phyloP scores from a whole-genome alignment of 2,329 filamentous ascomycete species.

The Rosellinia necatrix region DNA sequence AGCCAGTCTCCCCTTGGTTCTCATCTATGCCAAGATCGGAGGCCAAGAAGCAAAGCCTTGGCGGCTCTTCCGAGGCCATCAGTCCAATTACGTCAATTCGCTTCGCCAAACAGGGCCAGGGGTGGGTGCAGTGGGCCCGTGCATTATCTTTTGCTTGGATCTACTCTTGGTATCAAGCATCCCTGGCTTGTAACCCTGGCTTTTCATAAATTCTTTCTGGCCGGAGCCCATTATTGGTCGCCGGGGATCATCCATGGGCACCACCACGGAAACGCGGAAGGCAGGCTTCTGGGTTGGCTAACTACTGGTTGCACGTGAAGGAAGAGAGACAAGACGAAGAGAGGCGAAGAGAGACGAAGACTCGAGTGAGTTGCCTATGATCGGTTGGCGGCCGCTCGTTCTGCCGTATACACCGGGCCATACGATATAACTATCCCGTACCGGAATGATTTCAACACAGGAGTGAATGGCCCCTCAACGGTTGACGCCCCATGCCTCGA shows the following conservation, averaged over 20 bases:
- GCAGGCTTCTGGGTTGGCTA: no score
- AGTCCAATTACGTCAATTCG: slow-evolving; percentile 33
- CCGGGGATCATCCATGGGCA: slow-evolving; percentile 5
- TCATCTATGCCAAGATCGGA: no score
- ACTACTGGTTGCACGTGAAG: no score
- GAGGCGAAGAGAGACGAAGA: no score
- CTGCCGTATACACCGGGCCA: neutral
- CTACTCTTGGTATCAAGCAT: slow-evolving; percentile 1
- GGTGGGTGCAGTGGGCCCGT: neutral
- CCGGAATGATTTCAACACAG: neutral
- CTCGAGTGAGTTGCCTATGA: no score
- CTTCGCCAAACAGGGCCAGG: neutral
- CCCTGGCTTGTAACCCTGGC: neutral
- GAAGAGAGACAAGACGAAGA: no score
- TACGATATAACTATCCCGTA: neutral
- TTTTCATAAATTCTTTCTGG: neutral
- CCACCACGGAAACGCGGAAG: slow-evolving; percentile 12
- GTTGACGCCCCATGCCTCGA: slow-evolving; percentile 2
- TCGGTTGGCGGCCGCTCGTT: no score
- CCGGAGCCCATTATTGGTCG: slow-evolving; percentile 9
- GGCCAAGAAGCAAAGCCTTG: no score
- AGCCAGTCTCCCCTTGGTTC: no score
- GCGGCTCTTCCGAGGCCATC: slow-evolving; percentile 29
- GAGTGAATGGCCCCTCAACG: neutral
- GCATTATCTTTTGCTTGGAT: slow-evolving; percentile 11